Evolutionary conservation across 192 early-diverging fungal species (phyloP).

Genomic region (Umbelopsis sp.): DNA sequence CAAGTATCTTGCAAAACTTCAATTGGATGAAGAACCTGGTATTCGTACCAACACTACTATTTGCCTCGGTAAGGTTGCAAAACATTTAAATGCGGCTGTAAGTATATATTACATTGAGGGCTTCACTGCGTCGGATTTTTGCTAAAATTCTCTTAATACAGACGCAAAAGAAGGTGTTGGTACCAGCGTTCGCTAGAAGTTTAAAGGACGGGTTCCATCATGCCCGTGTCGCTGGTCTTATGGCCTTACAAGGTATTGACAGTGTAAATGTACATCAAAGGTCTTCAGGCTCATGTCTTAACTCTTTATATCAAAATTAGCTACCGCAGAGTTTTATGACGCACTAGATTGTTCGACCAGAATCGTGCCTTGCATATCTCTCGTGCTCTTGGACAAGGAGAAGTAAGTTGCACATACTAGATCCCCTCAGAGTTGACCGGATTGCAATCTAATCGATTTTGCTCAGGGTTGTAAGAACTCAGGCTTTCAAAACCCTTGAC

Average conservation of each 20-base stretch:
- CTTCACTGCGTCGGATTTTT: not conserved
- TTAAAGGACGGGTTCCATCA: constrained; percentile 89
- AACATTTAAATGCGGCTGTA: constrained; percentile 74
- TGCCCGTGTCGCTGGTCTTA: constrained; percentile 81
- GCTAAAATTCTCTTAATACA: constrained; percentile 10
- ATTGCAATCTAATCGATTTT: not conserved
- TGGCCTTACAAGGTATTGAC: constrained; percentile 64
- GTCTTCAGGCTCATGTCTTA: constrained; percentile 21
- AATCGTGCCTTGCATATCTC: constrained; percentile 74
- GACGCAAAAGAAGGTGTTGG: constrained; percentile 80
- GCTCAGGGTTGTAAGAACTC: constrained; percentile 69
- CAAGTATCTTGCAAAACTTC: constrained; percentile 84
- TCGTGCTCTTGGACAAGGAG: constrained; percentile 77
- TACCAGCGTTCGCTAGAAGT: constrained; percentile 81
- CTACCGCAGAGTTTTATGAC: constrained; percentile 73
- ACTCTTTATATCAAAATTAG: constrained; percentile 37
- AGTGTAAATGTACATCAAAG: not conserved
- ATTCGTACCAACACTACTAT: constrained; percentile 97
- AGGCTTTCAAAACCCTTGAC: constrained; percentile 80
- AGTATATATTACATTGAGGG: constrained; percentile 17
- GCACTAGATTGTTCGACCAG: constrained; percentile 69
- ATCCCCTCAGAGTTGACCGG: not conserved
- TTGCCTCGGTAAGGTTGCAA: constrained; percentile 91
- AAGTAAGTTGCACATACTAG: constrained; percentile 50
- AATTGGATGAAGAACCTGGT: constrained; percentile 90